Evolutionary conservation across 768 basidiomycete species (phyloP).

Genomic region (Glaciozyma antarctica): DNA sequence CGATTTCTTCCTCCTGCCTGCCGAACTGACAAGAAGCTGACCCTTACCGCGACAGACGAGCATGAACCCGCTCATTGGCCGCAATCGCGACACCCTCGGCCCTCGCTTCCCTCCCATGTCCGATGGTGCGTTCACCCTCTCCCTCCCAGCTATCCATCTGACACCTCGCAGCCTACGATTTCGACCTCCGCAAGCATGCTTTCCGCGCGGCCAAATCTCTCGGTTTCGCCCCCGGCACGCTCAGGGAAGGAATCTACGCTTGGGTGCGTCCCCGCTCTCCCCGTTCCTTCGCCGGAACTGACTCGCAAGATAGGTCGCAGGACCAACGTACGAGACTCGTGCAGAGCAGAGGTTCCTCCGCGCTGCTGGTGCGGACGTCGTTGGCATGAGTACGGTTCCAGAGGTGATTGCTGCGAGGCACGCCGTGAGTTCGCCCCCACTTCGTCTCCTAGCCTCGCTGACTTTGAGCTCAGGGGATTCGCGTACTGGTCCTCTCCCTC

Average conservation of each 20-base stretch:
- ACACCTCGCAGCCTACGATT: slow-evolving; percentile 51
- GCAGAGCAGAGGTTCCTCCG: slow-evolving; percentile 74
- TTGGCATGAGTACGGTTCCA: slow-evolving; percentile 83
- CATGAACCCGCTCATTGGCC: slow-evolving; percentile 66
- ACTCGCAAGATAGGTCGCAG: background rate
- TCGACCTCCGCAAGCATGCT: slow-evolving; percentile 56
- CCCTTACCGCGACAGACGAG: slow-evolving; percentile 15
- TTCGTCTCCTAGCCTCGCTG: background rate
- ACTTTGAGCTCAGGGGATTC: background rate
- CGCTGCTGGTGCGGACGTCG: slow-evolving; percentile 70
- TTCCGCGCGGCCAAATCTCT: slow-evolving; percentile 65
- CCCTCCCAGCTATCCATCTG: background rate
- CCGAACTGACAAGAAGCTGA: no score
- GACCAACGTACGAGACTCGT: slow-evolving; percentile 55
- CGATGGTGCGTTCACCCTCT: slow-evolving; percentile 42
- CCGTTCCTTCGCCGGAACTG: background rate
- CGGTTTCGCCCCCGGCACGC: slow-evolving; percentile 47
- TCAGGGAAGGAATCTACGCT: slow-evolving; percentile 75
- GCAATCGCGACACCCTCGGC: slow-evolving; percentile 48
- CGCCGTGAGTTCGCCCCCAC: slow-evolving; percentile 18
- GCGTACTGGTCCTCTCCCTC: slow-evolving; percentile 56
- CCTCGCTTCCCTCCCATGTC: slow-evolving; percentile 76
- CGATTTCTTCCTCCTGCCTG: no score
- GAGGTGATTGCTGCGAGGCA: slow-evolving; percentile 64
- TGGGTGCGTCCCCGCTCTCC: slow-evolving; percentile 52